Evolutionary conservation across 106 monocot species (phyloP), one percentile per base, ranked within the genome.

Genomic region (Acanthochlamys bracteata): DNA sequence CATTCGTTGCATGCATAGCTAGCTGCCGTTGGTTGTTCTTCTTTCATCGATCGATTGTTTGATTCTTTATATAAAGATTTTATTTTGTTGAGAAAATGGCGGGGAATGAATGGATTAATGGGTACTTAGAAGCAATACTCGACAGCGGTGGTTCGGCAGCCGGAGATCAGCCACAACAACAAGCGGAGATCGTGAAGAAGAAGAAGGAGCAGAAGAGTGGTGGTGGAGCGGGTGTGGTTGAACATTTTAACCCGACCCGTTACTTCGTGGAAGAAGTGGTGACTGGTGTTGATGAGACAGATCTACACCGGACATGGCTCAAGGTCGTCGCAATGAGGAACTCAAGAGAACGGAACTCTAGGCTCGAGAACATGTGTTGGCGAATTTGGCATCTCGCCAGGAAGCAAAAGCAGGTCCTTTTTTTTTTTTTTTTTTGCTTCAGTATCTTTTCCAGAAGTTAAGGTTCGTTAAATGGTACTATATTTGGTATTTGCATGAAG

Each of bases 281-380:
- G 24, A 85, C 45, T 0, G 82, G 83, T 0, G 94, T 95, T 12
- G 84, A 84, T 41, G 94, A 95, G 79, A 87, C 79, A 24, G 94
- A 95, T 69, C 82, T 95, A 64, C 75, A 95, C 67, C 77, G 84
- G 66, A 95, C 94, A 14, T 95, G 94, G 94, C 76, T 95, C 70
- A 95, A 90, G 78, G 94, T 90, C 16, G 86, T 90, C 20, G 94
- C 90, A 54, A 95, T 86, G 3, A 81, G 94, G 21, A 82, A 95
- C 80, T 71, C 82, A 20, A 74, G 74, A 24, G 90, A 95, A 84
- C 61, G 94, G 24, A 90, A 80, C 68, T 65, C 73, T 8, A 58
- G 95, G 6, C 77, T 95, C 23, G 90, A 95, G 82, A 95, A 95
- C 75, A 95, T 90, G 90, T 95, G 95, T 82, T 95, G 95, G 95